Evolutionary conservation across 2,329 filamentous ascomycete species (phyloP).

Genomic region (Aspergillus sp.): DNA sequence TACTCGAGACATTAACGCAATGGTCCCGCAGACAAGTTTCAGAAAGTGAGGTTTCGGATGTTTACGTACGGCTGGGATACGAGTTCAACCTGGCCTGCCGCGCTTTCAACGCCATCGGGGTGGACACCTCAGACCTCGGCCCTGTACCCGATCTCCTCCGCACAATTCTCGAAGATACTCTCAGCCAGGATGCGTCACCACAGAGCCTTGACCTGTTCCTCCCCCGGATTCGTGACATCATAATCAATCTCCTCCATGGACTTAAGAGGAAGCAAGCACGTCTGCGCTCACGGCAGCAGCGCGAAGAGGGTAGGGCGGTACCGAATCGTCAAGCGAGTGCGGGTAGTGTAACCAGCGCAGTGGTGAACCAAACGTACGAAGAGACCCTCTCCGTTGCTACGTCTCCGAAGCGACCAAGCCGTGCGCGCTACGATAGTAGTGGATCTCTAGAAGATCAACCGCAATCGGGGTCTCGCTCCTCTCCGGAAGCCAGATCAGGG

Average conservation of each 20-base stretch:
- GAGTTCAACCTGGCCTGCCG: constrained; percentile 99
- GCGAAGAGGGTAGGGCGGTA: constrained; percentile 51
- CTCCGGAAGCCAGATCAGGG: constrained; percentile 34
- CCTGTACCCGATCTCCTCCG: constrained; percentile 92
- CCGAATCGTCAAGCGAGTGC: constrained; percentile 51
- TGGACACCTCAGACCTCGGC: constrained; percentile 90
- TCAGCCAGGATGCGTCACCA: constrained; percentile 94
- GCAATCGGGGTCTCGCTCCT: constrained; percentile 30
- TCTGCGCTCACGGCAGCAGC: constrained; percentile 63
- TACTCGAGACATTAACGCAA: constrained; percentile 94
- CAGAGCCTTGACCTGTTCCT: constrained; percentile 93
- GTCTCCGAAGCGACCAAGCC: constrained; percentile 40
- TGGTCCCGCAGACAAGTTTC: constrained; percentile 94
- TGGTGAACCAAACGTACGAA: constrained; percentile 51
- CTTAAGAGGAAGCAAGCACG: constrained; percentile 97
- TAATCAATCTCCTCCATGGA: constrained; percentile 94
- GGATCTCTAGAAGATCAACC: constrained; percentile 43
- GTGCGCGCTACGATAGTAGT: constrained; percentile 43
- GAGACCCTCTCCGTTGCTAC: constrained; percentile 38
- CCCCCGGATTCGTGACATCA: constrained; percentile 94
- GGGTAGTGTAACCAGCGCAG: constrained; percentile 52
- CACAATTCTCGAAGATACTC: constrained; percentile 88
- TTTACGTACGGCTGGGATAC: constrained; percentile 95
- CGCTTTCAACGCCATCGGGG: constrained; percentile 94
- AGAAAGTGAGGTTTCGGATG: constrained; percentile 94